Evolutionary conservation across 768 basidiomycete species (phyloP), one percentile per base, ranked within the genome.

Genomic region (Trametes maxima): DNA sequence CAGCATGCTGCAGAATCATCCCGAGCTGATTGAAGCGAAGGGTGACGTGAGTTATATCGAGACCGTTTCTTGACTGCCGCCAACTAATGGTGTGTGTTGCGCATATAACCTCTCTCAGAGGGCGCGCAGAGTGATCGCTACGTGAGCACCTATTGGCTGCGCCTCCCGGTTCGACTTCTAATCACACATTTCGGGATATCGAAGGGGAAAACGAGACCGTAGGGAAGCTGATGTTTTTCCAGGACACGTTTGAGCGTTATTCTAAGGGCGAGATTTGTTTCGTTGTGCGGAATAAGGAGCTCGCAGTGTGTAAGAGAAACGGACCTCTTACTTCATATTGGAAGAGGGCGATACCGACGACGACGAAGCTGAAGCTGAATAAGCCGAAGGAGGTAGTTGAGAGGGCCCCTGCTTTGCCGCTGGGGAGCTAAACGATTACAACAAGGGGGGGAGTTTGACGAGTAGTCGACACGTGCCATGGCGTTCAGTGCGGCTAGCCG

Each of bases 191-290:
- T 13, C 46, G 73, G 73, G 73, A 69, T 53, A 5, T 52, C 7
- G 68, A 68, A 0, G 56, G 69, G 12, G 66, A 70, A 8, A 68
- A 73, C 0, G 72, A 73, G 51, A 60, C 8, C 0, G 63, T 70
- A 3, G 28, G 69, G 2, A 42, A 54, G 5, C 65, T 67, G 14
- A 39, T 74, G 22, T 71, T 67, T 17, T 59, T 66, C 10, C 25
- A 40, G 10, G 60, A 69, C 8, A 68, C 67, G 28, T 74, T 74
- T 42, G 57, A 54, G 52, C 64, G 63, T 12, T 74, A 69, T 33
- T 68, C 68, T 47, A 42, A 68, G 36, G 67, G 71, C 54, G 67
- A 65, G 35, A 13, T 73, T 17, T 61, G 55, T 8, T 73, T 72
- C 7, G 51, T 47, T 17, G 40, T 69, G 17, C 65, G 68, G 39